These are phyloP conservation scores for Fusarium sp. DNA, from an alignment of 2,329 filamentous ascomycete genomes.

Conservation along the genomic window DNA sequence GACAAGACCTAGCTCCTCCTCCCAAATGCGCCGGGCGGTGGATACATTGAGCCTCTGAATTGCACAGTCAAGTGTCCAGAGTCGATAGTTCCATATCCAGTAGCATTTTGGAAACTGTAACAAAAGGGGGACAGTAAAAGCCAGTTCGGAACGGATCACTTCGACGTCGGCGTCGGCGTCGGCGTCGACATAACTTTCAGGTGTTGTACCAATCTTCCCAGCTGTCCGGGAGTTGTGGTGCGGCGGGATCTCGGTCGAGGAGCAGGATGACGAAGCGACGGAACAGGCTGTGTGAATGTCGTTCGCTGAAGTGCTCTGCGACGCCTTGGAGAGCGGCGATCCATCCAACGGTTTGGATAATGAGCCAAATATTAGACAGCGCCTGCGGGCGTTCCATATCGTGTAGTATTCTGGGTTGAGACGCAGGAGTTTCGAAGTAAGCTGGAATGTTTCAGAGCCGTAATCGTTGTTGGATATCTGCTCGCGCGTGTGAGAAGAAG, in stretches of 20 bases:
- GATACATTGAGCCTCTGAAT: constrained; percentile 70
- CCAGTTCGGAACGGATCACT: constrained; percentile 78
- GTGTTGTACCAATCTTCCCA: constrained; percentile 69
- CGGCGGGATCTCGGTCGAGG: constrained; percentile 64
- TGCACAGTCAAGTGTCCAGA: constrained; percentile 83
- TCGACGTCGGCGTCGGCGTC: constrained; percentile 54
- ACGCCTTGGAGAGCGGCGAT: constrained; percentile 66
- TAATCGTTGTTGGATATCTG: constrained; percentile 59
- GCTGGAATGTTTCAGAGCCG: constrained; percentile 69
- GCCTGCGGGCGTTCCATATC: constrained; percentile 88
- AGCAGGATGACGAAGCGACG: constrained; percentile 68
- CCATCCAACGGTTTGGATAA: constrained; percentile 66
- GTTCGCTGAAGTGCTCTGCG: constrained; percentile 64
- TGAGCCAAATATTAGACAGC: constrained; percentile 70
- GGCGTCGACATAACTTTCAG: constrained; percentile 49
- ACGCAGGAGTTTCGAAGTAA: constrained; percentile 78
- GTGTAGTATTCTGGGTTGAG: constrained; percentile 92
- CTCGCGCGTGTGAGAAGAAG: constrained; percentile 30
- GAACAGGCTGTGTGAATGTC: constrained; percentile 71
- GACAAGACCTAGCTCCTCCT: constrained; percentile 83
- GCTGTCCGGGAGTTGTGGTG: constrained; percentile 59
- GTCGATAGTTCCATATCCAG: constrained; percentile 98
- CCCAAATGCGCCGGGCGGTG: constrained; percentile 77
- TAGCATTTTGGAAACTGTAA: constrained; percentile 95
- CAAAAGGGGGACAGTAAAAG: constrained; percentile 86